These are phyloP conservation scores for Trichoderma sp. DNA, from an alignment of 2,329 filamentous ascomycete genomes.

Conservation along the genomic window DNA sequence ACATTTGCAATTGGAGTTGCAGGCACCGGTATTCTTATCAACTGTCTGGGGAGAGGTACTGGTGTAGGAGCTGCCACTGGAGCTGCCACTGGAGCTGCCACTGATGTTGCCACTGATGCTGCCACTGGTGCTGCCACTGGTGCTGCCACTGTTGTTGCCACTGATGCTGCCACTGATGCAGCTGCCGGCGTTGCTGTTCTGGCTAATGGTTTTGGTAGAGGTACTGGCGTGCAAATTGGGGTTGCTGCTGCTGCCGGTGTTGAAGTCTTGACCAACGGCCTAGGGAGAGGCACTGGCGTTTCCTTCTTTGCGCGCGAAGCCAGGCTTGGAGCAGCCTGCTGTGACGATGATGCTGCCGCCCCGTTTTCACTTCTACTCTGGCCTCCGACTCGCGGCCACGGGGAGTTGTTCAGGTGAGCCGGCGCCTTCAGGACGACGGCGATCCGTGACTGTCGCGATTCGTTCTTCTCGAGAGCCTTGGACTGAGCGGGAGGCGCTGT, in stretches of 20 bases:
- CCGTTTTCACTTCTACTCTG: neutral
- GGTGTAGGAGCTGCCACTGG: neutral
- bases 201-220: conserved; percentile 1
- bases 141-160: neutral
- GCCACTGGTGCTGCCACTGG: neutral
- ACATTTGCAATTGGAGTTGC: neutral
- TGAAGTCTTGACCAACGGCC: neutral
- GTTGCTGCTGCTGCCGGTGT: neutral
- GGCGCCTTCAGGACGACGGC: conserved; percentile 26
- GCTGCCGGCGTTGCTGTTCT: neutral
- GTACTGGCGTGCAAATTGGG: neutral
- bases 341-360: neutral
- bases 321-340: conserved; percentile 25
- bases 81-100: neutral
- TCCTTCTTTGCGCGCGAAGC: conserved; percentile 22
- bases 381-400: neutral
- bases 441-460: conserved; percentile 18
- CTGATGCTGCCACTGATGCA: neutral
- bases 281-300: conserved; percentile 20
- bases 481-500: conserved; percentile 6
- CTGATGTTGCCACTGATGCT: neutral
- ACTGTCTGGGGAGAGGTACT: neutral
- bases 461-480: neutral
- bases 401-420: neutral
- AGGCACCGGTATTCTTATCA: neutral